Percentiles rank a stretch among this genome's conserved stretches.
Conservation (phyloP, 2,329 filamentous ascomycete species). For the Hypoxylon sp. region DNA sequence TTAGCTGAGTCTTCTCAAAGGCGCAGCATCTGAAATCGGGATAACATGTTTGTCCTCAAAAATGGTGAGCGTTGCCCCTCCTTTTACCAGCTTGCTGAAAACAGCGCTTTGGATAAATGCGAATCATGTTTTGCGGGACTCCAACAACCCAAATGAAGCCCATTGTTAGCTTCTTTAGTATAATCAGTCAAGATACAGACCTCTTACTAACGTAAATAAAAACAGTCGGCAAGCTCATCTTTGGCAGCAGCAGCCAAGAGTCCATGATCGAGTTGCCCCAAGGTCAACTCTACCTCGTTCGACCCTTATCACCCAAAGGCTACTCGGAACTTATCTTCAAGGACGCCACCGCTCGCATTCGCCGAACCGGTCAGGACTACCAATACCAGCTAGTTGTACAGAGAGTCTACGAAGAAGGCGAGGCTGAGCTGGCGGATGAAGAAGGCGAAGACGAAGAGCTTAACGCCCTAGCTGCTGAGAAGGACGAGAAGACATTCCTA, state of each 20-base stretch:
- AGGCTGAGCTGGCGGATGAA: constrained; percentile 93
- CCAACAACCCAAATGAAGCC: constrained; percentile 2
- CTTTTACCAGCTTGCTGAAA: constrained; percentile 28
- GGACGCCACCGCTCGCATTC: constrained; percentile 92
- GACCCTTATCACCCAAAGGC: constrained; percentile 94
- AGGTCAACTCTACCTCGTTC: constrained; percentile 96
- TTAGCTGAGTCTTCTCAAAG: constrained; percentile 13
- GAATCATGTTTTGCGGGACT: constrained; percentile 7
- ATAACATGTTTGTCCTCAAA: constrained; percentile 61
- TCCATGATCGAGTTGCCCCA: constrained; percentile 94
- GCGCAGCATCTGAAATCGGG: constrained; percentile 15
- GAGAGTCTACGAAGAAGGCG: constrained; percentile 96
- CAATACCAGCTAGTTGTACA: constrained; percentile 98
- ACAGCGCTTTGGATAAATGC: constrained; percentile 14
- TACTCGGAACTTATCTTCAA: constrained; percentile 99
- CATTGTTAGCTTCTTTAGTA: not conserved
- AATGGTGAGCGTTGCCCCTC: constrained; percentile 56
- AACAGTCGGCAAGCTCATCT: constrained; percentile 91
- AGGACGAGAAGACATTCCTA: constrained; percentile 97
- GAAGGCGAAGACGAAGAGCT: constrained; percentile 85
- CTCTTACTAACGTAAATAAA: constrained; percentile 21
- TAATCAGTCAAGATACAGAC: not conserved
- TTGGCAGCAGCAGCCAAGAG: constrained; percentile 89
- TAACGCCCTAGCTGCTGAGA: constrained; percentile 82
- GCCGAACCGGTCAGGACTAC: constrained; percentile 92